Conservation (phyloP, 1,284 basidiomycete genomes). For the Schizopora paradoxa region DNA sequence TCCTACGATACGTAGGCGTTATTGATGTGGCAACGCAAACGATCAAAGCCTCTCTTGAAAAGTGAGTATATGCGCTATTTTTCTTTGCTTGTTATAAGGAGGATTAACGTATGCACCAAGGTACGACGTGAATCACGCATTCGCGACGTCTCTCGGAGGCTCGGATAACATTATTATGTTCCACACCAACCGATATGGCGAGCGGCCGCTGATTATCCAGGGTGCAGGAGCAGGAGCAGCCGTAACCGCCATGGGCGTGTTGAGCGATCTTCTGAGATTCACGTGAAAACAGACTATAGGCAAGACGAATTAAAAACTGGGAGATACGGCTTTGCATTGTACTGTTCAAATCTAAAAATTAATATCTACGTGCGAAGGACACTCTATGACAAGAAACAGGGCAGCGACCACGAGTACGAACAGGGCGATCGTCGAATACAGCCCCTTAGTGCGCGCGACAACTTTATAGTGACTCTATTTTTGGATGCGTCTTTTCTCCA, state of each 20-base stretch:
- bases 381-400: too few relatives aligned
- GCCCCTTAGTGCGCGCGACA: too few relatives aligned
- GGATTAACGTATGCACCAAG: constrained; percentile 35
- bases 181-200: constrained; percentile 85
- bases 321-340: too few relatives aligned
- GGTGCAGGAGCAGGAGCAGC: constrained; percentile 95
- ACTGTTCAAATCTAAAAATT: too few relatives aligned
- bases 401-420: too few relatives aligned
- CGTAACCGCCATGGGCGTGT: constrained; percentile 97
- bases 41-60: constrained; percentile 85
- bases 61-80: constrained; percentile 41
- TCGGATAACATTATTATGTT: constrained; percentile 99
- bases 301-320: neutral
- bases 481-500: too few relatives aligned
- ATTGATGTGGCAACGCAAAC: constrained; percentile 74
- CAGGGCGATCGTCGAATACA: too few relatives aligned
- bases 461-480: too few relatives aligned
- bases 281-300: constrained; percentile 25
- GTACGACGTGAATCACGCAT: constrained; percentile 86
- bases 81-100: constrained; percentile 1
- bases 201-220: constrained; percentile 86
- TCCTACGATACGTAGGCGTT: constrained; percentile 92
- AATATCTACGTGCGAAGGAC: too few relatives aligned
- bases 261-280: constrained; percentile 74
- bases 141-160: constrained; percentile 91